Conservation (phyloP, 2,329 filamentous ascomycete genomes). For the Botrytis porri region DNA sequence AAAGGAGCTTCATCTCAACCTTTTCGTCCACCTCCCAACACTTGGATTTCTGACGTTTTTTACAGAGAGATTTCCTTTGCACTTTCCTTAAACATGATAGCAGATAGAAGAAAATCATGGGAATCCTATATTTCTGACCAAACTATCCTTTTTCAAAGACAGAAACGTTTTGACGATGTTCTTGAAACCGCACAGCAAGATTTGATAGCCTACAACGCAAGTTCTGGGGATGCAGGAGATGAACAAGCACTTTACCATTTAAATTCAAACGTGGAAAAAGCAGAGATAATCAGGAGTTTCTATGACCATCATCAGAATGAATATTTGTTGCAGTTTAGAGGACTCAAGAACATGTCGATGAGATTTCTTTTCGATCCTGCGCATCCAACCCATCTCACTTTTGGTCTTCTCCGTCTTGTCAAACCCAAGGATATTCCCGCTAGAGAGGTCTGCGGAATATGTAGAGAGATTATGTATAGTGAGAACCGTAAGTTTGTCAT, state of each 20-base stretch:
- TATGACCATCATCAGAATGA: not conserved
- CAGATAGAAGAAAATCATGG: not conserved
- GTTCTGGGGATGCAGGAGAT: not conserved
- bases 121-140: not conserved
- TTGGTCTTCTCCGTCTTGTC: not conserved
- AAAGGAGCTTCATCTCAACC: not conserved
- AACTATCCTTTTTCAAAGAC: not conserved
- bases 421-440: not conserved
- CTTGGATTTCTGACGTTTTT: not conserved
- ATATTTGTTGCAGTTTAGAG: not conserved
- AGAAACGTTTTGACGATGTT: not conserved
- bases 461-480: not conserved
- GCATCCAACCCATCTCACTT: not conserved
- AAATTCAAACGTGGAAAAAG: fast-evolving
- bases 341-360: not conserved
- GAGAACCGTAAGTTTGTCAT: not conserved
- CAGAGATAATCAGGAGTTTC: not conserved
- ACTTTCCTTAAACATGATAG: not conserved
- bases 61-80: not conserved
- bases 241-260: not conserved
- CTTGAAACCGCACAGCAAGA: not conserved
- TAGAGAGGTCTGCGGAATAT: not conserved
- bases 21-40: not conserved
- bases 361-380: not conserved
- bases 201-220: not conserved